phyloP scores from a whole-genome alignment of 169 alveolate genomes.

The Theileria equi region DNA sequence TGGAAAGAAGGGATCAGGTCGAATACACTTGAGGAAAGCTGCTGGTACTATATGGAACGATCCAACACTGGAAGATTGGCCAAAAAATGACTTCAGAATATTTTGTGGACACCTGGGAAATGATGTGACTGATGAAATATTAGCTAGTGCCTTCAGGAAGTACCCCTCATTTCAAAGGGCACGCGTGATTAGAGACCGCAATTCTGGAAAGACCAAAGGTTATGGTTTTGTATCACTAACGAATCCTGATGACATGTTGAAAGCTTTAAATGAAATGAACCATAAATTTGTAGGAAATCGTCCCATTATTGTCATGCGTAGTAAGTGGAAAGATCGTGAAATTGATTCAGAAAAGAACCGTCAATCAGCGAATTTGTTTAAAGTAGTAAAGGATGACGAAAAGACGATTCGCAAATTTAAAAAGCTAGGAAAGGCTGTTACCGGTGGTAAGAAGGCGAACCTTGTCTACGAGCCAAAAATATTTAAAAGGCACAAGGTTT shows the following conservation, averaged over 20 bases:
- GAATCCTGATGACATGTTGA: slow-evolving; percentile 88
- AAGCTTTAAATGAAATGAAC: slow-evolving; percentile 93
- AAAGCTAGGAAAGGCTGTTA: slow-evolving; percentile 64
- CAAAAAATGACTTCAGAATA: slow-evolving; percentile 93
- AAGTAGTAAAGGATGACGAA: slow-evolving; percentile 60
- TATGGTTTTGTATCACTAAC: slow-evolving; percentile 92
- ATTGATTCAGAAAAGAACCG: slow-evolving; percentile 76
- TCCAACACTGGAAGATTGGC: slow-evolving; percentile 95
- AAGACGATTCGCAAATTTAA: slow-evolving; percentile 73
- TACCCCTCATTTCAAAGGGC: slow-evolving; percentile 91
- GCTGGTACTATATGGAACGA: slow-evolving; percentile 97
- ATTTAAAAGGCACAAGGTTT: slow-evolving; percentile 47
- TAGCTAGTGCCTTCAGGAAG: slow-evolving; percentile 93
- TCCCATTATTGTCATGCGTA: slow-evolving; percentile 88
- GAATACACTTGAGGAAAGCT: slow-evolving; percentile 87
- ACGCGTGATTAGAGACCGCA: slow-evolving; percentile 92
- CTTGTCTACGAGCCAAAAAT: slow-evolving; percentile 55
- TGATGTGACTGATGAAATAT: slow-evolving; percentile 95
- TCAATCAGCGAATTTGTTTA: slow-evolving; percentile 57
- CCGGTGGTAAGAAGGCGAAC: slow-evolving; percentile 67
- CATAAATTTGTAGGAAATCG: slow-evolving; percentile 93
- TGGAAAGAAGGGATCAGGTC: slow-evolving; percentile 39
- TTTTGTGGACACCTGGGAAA: slow-evolving; percentile 97
- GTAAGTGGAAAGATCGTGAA: slow-evolving; percentile 92
- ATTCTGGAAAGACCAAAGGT: slow-evolving; percentile 94